Percentiles rank a stretch among this genome's conserved stretches.
Evolutionary conservation across 805 yeast genomes (phyloP).

Genomic region (Yarrowia sp.): DNA sequence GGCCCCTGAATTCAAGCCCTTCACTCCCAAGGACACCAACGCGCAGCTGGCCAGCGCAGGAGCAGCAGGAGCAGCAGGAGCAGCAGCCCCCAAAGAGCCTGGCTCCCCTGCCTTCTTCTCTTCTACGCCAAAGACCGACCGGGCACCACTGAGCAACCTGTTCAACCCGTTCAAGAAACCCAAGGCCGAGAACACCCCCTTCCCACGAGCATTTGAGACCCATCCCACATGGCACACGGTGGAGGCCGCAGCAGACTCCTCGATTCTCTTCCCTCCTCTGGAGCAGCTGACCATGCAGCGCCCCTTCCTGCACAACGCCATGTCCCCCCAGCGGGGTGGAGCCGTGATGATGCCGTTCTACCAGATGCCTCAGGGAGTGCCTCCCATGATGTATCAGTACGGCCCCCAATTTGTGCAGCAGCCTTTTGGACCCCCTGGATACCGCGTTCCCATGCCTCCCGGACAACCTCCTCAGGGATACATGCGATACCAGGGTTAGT

Average conservation of each 20-base stretch:
- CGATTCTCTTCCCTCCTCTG: slow-evolving; percentile 30
- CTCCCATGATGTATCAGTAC: slow-evolving; percentile 38
- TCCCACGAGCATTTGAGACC: slow-evolving; percentile 37
- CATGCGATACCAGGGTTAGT: slow-evolving; percentile 38
- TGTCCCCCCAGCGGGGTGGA: slow-evolving; percentile 38
- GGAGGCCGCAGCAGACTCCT: slow-evolving; percentile 31
- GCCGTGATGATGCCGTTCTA: slow-evolving; percentile 39
- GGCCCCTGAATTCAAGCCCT: slow-evolving; percentile 68
- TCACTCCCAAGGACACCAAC: slow-evolving; percentile 33
- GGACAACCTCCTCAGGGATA: slow-evolving; percentile 36
- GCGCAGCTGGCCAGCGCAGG: slow-evolving; percentile 9
- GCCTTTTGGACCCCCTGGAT: slow-evolving; percentile 32
- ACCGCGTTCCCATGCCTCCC: slow-evolving; percentile 35
- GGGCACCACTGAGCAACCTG: slow-evolving; percentile 6
- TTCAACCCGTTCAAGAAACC: slow-evolving; percentile 38
- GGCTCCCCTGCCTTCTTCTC: slow-evolving; percentile 14
- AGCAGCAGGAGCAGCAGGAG: too few species aligned
- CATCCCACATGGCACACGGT: slow-evolving; percentile 38
- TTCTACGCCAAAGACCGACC: slow-evolving; percentile 12
- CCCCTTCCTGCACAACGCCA: slow-evolving; percentile 34
- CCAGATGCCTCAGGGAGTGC: slow-evolving; percentile 34
- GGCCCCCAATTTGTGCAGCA: slow-evolving; percentile 38
- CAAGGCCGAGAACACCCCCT: slow-evolving; percentile 28
- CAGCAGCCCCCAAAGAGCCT: slow-evolving; percentile 22
- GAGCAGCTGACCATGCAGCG: slow-evolving; percentile 35